A percentile compares a stretch with the other conserved stretches of the same genome.
Evolutionary conservation across 768 basidiomycete species (phyloP).

Genomic region (Lactifluus piperatus): DNA sequence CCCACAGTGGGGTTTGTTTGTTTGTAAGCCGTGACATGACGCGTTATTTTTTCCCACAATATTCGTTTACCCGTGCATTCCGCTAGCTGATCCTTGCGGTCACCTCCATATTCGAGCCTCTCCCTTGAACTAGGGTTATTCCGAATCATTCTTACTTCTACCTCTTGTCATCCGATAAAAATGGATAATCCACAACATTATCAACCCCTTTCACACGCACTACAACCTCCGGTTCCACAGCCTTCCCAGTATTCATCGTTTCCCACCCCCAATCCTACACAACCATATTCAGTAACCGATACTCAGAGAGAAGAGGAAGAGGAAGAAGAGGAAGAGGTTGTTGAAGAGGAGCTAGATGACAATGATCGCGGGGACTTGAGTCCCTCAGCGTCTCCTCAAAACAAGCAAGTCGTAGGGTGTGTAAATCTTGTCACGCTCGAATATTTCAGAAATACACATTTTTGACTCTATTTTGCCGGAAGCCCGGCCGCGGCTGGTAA

Average conservation of each 20-base stretch:
- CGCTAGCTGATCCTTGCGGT: constrained; percentile 2
- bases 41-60: constrained; percentile 18
- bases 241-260: constrained; percentile 23
- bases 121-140: constrained; percentile 11
- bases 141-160: constrained; percentile 9
- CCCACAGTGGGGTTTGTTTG: constrained; percentile 1
- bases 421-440: constrained; percentile 21
- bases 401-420: constrained; percentile 26
- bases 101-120: constrained; percentile 15
- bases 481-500: constrained; percentile 23
- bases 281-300: constrained; percentile 24
- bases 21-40: constrained; percentile 16
- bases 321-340: constrained; percentile 66
- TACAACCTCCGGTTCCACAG: constrained; percentile 43
- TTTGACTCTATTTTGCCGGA: constrained; percentile 17
- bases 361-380: constrained; percentile 27
- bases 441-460: constrained; percentile 15
- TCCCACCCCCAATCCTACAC: constrained; percentile 12
- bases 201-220: constrained; percentile 72
- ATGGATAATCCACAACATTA: constrained; percentile 73
- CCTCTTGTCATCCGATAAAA: constrained; percentile 23
- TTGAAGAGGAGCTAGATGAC: constrained; percentile 54
- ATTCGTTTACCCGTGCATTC: constrained; percentile 9
- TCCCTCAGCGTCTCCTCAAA: constrained; percentile 25
- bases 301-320: constrained; percentile 50